phyloP scores from a whole-genome alignment of 768 basidiomycete genomes.

The Xerocomus potaroensis region DNA sequence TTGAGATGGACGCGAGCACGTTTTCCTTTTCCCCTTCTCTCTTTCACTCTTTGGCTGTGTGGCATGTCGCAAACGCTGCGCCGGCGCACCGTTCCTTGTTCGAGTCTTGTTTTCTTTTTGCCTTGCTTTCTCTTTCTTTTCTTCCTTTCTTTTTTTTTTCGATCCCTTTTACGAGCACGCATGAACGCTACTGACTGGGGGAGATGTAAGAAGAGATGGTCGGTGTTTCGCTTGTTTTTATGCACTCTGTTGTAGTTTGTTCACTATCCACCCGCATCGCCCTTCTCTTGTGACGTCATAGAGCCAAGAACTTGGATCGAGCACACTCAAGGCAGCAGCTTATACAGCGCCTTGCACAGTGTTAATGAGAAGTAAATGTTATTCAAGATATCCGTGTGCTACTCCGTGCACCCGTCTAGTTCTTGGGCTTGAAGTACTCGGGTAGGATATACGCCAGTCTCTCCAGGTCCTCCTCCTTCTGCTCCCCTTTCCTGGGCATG shows the following conservation, averaged over 20 bases:
- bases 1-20: background rate
- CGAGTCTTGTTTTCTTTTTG: background rate
- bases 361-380: no score
- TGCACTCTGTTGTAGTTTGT: conserved; percentile 17
- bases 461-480: conserved; percentile 54
- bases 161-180: background rate
- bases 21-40: background rate
- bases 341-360: no score
- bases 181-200: background rate
- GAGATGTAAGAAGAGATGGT: background rate
- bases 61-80: conserved; percentile 4
- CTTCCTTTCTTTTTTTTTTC: background rate
- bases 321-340: no score
- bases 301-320: no score
- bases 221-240: conserved; percentile 6
- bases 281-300: background rate
- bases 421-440: conserved; percentile 51
- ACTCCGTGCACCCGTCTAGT: background rate
- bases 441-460: conserved; percentile 78
- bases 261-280: conserved; percentile 3
- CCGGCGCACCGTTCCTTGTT: conserved; percentile 11
- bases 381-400: no score
- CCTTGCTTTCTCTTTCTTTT: background rate
- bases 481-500: conserved; percentile 62
- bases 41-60: background rate